Conservation (phyloP, 164 flowering plant species). For the Paratinospora sagittata region DNA sequence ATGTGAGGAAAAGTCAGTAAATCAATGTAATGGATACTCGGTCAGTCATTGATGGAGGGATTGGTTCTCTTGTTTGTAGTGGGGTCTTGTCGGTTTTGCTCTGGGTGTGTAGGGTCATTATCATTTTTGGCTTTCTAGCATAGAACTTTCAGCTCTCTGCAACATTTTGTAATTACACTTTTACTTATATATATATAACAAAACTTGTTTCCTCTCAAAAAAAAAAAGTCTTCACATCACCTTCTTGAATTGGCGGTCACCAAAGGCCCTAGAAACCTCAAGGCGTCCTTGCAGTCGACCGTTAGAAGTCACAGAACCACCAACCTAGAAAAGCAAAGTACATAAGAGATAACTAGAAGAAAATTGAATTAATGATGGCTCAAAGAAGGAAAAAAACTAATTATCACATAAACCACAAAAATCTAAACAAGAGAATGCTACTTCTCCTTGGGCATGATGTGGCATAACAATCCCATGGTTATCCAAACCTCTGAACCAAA, state of each 20-base stretch:
- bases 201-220: too few relatives aligned
- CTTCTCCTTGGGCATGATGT: background rate
- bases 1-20: too few relatives aligned
- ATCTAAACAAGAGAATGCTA: background rate
- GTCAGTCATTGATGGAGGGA: too few relatives aligned
- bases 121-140: too few relatives aligned
- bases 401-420: background rate
- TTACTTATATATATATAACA: too few relatives aligned
- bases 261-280: slow-evolving; percentile 92
- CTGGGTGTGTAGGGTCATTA: too few relatives aligned
- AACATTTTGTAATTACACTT: too few relatives aligned
- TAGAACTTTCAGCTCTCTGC: too few relatives aligned
- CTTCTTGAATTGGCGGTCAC: slow-evolving; percentile 95
- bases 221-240: slow-evolving; percentile 24
- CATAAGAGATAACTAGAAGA: background rate
- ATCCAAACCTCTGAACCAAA: background rate
- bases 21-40: too few relatives aligned
- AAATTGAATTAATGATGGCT: background rate
- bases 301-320: slow-evolving; percentile 73
- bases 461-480: background rate
- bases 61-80: too few relatives aligned
- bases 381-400: background rate
- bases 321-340: slow-evolving; percentile 45
- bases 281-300: slow-evolving; percentile 92
- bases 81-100: too few relatives aligned